These are phyloP conservation scores for Apiotrichum akiyoshidainum DNA, from an alignment of 1,284 basidiomycete genomes.

Conservation along the genomic window DNA sequence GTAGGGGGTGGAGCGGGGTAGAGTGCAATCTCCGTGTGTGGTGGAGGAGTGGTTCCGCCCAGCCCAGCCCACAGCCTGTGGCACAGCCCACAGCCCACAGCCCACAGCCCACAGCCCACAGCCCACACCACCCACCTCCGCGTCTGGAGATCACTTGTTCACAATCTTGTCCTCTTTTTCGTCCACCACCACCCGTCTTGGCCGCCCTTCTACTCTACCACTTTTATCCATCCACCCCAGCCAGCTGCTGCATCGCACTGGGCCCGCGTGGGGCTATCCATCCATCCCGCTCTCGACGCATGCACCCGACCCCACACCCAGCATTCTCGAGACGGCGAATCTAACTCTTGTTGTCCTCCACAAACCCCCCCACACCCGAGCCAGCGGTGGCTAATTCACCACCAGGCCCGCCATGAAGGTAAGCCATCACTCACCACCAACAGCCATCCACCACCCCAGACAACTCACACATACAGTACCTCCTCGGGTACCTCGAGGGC, in stretches of 20 bases:
- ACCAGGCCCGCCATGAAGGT: constrained; percentile 40
- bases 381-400: constrained; percentile 10
- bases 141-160: not conserved
- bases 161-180: not conserved
- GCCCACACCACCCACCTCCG: too few relatives aligned
- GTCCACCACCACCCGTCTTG: not conserved
- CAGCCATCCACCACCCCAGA: constrained; percentile 31
- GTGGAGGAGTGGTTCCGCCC: too few relatives aligned
- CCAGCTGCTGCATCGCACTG: not conserved
- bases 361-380: constrained; percentile 5
- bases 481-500: constrained; percentile 50
- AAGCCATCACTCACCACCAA: constrained; percentile 18
- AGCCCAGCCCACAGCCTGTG: too few relatives aligned
- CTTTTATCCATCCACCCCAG: constrained; percentile 35
- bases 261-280: constrained; percentile 27
- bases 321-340: too few relatives aligned
- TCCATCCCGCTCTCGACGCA: constrained; percentile 21
- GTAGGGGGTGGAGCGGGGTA: too few relatives aligned
- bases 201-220: constrained; percentile 10
- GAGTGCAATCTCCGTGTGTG: too few relatives aligned
- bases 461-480: constrained; percentile 38
- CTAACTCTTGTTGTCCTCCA: constrained; percentile 1
- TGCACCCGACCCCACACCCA: not conserved
- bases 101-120: too few relatives aligned
- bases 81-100: too few relatives aligned